Conservation (phyloP, 371 early-diverging fungal genomes). For the Umbelopsis sp. region DNA sequence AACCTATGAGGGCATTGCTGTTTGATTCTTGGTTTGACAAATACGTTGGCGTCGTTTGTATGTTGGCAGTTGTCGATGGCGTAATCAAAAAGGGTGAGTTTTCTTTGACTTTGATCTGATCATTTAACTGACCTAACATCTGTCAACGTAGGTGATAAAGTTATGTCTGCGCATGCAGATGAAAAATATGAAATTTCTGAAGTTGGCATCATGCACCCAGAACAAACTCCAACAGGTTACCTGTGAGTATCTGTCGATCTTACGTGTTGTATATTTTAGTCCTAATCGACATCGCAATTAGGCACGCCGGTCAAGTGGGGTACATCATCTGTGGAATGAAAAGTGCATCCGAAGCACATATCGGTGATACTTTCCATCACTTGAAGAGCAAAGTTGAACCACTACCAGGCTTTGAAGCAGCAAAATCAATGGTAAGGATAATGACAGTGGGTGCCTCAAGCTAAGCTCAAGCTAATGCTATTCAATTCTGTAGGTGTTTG, state of each 20-base stretch:
- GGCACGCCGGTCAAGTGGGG: constrained; percentile 95
- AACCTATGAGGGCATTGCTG: constrained; percentile 82
- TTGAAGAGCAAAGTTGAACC: constrained; percentile 61
- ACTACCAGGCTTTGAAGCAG: constrained; percentile 91
- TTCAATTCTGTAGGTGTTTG: constrained; percentile 63
- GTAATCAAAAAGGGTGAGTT: constrained; percentile 68
- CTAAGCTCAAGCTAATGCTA: not conserved
- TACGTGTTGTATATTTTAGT: not conserved
- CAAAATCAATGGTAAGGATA: constrained; percentile 80
- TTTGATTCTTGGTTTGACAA: constrained; percentile 98
- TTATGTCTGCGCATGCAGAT: constrained; percentile 77
- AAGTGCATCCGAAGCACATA: constrained; percentile 86
- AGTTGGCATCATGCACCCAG: constrained; percentile 96
- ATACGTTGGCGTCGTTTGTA: constrained; percentile 94
- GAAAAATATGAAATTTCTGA: constrained; percentile 87
- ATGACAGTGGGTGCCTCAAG: not conserved
- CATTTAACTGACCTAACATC: too few relatives aligned
- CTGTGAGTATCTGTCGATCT: constrained; percentile 58
- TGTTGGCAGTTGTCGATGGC: constrained; percentile 91
- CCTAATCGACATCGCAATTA: constrained; percentile 23
- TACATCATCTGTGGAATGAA: constrained; percentile 94
- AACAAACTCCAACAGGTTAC: constrained; percentile 72
- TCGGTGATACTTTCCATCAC: constrained; percentile 96
- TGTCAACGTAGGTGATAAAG: constrained; percentile 69
- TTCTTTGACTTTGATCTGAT: not conserved